phyloP scores from a whole-genome alignment of 176 grass and related monocot genomes.

The Poa pratensis region DNA sequence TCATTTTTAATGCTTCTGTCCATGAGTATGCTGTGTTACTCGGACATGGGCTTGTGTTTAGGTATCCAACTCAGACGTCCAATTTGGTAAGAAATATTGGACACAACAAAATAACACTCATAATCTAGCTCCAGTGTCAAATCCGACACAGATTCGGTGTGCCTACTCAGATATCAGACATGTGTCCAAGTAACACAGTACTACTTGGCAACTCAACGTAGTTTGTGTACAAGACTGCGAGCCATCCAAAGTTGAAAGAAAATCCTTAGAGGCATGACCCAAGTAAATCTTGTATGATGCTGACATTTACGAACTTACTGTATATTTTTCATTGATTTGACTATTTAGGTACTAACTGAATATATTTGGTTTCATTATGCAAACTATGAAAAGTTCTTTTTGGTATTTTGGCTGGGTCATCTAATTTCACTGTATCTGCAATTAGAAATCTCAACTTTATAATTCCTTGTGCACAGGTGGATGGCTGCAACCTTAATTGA shows the following conservation, averaged over 20 bases:
- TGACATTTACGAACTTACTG: not conserved
- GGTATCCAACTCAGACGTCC: not conserved
- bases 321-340: slow-evolving; percentile 24
- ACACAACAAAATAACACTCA: not conserved
- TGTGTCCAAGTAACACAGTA: not conserved
- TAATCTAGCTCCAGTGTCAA: not conserved
- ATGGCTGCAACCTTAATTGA: slow-evolving; percentile 94
- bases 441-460: slow-evolving; percentile 23
- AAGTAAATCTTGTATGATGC: not conserved
- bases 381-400: not conserved
- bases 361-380: slow-evolving; percentile 1
- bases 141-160: not conserved
- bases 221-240: not conserved
- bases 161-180: not conserved
- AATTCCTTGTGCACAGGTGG: slow-evolving; percentile 67
- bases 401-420: not conserved
- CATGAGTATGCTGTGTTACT: not conserved
- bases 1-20: not conserved
- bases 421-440: slow-evolving; percentile 13
- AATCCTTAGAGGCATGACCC: not conserved
- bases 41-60: not conserved
- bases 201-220: not conserved
- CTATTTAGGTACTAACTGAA: not conserved
- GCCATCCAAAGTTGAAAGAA: not conserved
- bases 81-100: not conserved